Percentiles rank a stretch among this genome's conserved stretches.
These are phyloP conservation scores for Fusarium hainanense DNA, from an alignment of 2,329 filamentous ascomycete genomes.

Conservation along the genomic window DNA sequence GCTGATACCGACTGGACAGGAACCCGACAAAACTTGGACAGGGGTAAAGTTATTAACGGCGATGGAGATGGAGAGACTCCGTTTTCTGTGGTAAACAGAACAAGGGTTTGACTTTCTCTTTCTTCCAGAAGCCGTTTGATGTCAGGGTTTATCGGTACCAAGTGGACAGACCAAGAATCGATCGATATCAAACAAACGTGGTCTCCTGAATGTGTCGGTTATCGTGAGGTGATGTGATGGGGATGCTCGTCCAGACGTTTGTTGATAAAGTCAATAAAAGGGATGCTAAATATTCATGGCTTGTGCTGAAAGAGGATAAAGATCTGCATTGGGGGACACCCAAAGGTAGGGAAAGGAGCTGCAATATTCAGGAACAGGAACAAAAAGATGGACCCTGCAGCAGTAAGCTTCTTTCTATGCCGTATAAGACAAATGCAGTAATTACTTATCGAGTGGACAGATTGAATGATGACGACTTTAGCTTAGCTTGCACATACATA, in stretches of 20 bases:
- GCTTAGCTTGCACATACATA: not conserved
- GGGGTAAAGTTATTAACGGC: conserved; percentile 15
- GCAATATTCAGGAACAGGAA: conserved; percentile 4
- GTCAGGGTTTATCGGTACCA: conserved; percentile 6
- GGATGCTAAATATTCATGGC: not conserved
- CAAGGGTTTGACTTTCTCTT: conserved; percentile 27
- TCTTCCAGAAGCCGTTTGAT: conserved; percentile 28
- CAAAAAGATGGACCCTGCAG: conserved; percentile 8
- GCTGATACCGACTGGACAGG: conserved; percentile 21
- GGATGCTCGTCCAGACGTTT: not conserved
- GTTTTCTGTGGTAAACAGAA: conserved; percentile 10
- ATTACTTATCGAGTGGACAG: conserved; percentile 4
- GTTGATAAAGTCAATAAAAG: not conserved
- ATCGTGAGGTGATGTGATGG: conserved; percentile 4
- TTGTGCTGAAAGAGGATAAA: conserved; percentile 8
- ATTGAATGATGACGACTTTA: not conserved
- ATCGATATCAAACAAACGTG: not conserved
- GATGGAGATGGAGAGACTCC: conserved; percentile 11
- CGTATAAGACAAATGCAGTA: not conserved
- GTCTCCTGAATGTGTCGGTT: not conserved
- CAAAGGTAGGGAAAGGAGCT: conserved; percentile 9
- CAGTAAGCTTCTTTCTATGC: not conserved
- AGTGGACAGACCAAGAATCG: conserved; percentile 6
- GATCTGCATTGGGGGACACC: conserved; percentile 20
- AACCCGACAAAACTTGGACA: not conserved